Conservation (phyloP, 164 flowering plant genomes). For the Chimonanthus salicifolius region DNA sequence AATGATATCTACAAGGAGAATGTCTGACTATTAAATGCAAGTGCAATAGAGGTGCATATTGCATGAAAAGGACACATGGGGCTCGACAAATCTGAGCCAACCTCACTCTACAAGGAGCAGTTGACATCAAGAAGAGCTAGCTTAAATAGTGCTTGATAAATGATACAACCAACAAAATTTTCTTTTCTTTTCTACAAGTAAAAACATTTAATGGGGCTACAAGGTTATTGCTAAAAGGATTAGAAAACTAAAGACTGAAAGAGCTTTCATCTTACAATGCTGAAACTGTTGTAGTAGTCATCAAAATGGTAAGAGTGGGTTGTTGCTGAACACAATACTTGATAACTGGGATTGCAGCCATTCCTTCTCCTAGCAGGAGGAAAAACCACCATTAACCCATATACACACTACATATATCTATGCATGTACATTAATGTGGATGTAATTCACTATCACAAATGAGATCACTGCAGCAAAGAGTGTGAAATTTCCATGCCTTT, state of each 20-base stretch:
- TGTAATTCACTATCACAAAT: not conserved
- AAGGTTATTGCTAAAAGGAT: not conserved
- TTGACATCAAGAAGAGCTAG: too few species aligned
- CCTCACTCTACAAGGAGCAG: too few species aligned
- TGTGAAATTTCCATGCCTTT: not conserved
- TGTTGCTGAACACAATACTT: slow-evolving; percentile 43
- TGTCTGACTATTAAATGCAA: too few species aligned
- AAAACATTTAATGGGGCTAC: not conserved
- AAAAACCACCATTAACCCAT: not conserved
- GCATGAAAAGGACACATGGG: too few species aligned
- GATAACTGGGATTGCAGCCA: slow-evolving; percentile 85
- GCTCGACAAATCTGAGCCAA: too few species aligned
- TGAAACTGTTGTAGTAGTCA: slow-evolving; percentile 75
- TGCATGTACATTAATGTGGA: not conserved
- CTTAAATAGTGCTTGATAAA: too few species aligned
- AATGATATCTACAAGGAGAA: too few species aligned
- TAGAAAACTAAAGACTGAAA: not conserved
- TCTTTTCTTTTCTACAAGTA: too few species aligned
- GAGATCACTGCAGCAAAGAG: not conserved
- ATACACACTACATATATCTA: too few species aligned
- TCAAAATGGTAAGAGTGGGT: slow-evolving; percentile 60
- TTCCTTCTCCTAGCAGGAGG: slow-evolving; percentile 61
- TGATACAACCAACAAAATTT: too few species aligned
- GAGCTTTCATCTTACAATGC: slow-evolving; percentile 61
- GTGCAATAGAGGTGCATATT: too few species aligned